Conservation (phyloP, 1,139 yeast genomes). For the Zygosaccharomyces sapae region DNA sequence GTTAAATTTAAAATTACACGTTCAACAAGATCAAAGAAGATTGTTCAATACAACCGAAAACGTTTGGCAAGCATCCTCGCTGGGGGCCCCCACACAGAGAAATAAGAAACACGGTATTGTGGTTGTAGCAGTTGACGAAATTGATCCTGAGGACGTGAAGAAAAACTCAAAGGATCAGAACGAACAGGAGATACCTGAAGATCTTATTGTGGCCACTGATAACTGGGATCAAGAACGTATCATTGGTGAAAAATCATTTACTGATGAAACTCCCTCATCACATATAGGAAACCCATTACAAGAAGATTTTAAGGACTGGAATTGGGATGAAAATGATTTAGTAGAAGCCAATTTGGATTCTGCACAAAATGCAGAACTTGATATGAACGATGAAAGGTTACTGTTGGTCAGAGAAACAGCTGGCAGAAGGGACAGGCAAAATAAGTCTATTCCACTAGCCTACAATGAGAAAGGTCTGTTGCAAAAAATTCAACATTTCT, state of each 20-base stretch:
- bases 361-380: conserved; percentile 48
- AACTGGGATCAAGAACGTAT: conserved; percentile 79
- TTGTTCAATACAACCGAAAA: conserved; percentile 23
- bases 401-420: conserved; percentile 46
- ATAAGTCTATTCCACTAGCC: conserved; percentile 19
- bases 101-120: conserved; percentile 25
- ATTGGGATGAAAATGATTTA: conserved; percentile 76
- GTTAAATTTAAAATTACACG: conserved; percentile 26
- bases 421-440: conserved; percentile 17
- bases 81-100: conserved; percentile 8
- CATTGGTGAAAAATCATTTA: conserved; percentile 39
- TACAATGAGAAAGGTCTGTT: conserved; percentile 37
- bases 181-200: conserved; percentile 42
- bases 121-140: conserved; percentile 24
- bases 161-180: conserved; percentile 26
- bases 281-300: conserved; percentile 29
- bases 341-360: conserved; percentile 62
- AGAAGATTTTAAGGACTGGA: conserved; percentile 43
- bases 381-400: conserved; percentile 82
- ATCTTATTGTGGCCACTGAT: conserved; percentile 66
- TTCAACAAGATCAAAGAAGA: conserved; percentile 36
- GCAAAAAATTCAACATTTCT: conserved; percentile 69
- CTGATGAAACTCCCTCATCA: conserved; percentile 9
- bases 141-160: conserved; percentile 34
- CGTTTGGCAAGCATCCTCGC: conserved; percentile 16